Percentiles rank a stretch among this genome's conserved stretches.
Evolutionary conservation across 371 early-diverging fungal species (phyloP).

Genomic region (Mortierella sp.): DNA sequence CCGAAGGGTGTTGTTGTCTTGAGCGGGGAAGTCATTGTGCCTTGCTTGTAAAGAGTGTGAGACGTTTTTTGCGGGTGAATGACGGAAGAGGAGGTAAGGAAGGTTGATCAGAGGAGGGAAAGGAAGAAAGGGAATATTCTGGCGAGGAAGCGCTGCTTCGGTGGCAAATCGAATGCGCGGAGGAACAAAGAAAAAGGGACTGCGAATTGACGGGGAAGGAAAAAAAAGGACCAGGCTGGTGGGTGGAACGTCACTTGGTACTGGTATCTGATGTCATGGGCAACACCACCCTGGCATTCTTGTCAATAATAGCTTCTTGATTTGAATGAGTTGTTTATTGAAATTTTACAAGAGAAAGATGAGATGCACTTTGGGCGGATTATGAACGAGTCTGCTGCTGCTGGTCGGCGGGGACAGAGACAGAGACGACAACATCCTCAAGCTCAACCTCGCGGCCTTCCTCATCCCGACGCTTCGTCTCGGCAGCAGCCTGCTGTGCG

Average conservation of each 20-base stretch:
- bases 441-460: conserved; percentile 45
- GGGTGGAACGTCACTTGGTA: neutral
- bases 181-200: neutral
- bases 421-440: conserved; percentile 55
- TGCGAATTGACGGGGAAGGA: neutral
- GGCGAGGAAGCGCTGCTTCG: neutral
- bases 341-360: neutral
- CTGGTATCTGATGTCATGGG: too few relatives aligned
- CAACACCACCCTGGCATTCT: too few relatives aligned
- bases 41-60: neutral
- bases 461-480: conserved; percentile 45
- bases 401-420: conserved; percentile 13
- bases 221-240: neutral
- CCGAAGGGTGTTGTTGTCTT: conserved; percentile 28
- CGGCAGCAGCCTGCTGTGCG: conserved; percentile 39
- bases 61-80: neutral
- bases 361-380: neutral
- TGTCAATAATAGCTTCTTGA: neutral
- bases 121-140: neutral
- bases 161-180: neutral
- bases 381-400: neutral
- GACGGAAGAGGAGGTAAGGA: neutral
- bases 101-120: neutral
- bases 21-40: conserved; percentile 22
- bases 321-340: neutral